Evolutionary conservation across 805 yeast species (phyloP).

Genomic region (Teunomyces barrocoloradensis): DNA sequence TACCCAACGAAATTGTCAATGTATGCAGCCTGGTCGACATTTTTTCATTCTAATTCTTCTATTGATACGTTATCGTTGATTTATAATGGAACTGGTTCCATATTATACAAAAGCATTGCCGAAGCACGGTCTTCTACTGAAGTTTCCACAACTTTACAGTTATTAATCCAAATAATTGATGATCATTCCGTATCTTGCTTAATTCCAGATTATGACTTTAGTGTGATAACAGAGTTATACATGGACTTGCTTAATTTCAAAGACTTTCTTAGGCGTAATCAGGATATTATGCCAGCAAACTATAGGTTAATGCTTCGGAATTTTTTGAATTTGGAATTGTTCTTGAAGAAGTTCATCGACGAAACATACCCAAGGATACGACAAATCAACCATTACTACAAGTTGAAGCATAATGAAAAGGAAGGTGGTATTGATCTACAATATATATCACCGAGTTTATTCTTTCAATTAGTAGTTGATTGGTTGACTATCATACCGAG

Average conservation of each 20-base stretch:
- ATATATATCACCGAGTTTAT: slow-evolving; percentile 26
- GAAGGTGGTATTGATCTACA: slow-evolving; percentile 17
- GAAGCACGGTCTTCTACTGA: slow-evolving; percentile 17
- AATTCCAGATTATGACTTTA: slow-evolving; percentile 36
- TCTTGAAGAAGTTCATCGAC: slow-evolving; percentile 25
- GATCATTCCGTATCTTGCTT: slow-evolving; percentile 18
- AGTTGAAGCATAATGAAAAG: slow-evolving; percentile 10
- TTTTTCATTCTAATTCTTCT: slow-evolving; percentile 30
- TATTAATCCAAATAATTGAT: slow-evolving; percentile 20
- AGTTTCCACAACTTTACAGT: slow-evolving; percentile 19
- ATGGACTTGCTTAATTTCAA: slow-evolving; percentile 26
- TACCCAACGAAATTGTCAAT: slow-evolving; percentile 37
- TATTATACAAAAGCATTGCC: slow-evolving; percentile 23
- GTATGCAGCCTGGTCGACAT: slow-evolving; percentile 35
- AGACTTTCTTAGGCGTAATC: slow-evolving; percentile 15
- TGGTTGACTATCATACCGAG: slow-evolving; percentile 38
- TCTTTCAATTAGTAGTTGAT: slow-evolving; percentile 32
- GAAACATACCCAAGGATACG: slow-evolving; percentile 25
- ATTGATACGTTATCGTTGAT: slow-evolving; percentile 32
- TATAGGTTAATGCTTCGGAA: slow-evolving; percentile 9
- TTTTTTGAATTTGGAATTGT: slow-evolving; percentile 27
- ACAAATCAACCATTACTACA: slow-evolving; percentile 26
- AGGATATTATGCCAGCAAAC: slow-evolving; percentile 6
- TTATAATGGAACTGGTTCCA: slow-evolving; percentile 33
- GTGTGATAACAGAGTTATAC: slow-evolving; percentile 24